Evolutionary conservation across 2,329 filamentous ascomycete genomes (phyloP).

Genomic region (Neonectria magnoliae): DNA sequence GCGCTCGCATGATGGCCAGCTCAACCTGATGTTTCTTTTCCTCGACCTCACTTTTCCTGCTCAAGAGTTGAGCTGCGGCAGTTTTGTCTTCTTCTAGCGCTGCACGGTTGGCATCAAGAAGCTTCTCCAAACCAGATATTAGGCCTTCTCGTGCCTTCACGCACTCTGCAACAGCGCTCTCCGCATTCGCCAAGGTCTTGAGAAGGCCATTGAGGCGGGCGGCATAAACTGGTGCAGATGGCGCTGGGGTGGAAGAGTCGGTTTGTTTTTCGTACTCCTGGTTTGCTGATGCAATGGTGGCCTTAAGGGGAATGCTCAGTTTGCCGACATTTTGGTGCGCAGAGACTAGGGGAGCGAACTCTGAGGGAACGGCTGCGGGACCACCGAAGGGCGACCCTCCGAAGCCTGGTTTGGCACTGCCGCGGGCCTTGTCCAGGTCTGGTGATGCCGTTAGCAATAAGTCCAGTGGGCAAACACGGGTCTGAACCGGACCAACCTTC

Average conservation of each 20-base stretch:
- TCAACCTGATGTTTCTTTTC: constrained; percentile 89
- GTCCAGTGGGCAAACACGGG: neutral
- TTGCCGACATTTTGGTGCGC: constrained; percentile 80
- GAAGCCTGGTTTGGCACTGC: constrained; percentile 61
- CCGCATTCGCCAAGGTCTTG: constrained; percentile 86
- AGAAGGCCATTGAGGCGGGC: constrained; percentile 89
- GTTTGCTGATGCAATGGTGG: constrained; percentile 75
- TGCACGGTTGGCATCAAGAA: constrained; percentile 77
- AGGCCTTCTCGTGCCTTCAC: constrained; percentile 85
- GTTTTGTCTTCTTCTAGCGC: constrained; percentile 76
- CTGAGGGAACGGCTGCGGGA: constrained; percentile 72
- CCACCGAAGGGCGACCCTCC: constrained; percentile 68
- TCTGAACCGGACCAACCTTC: constrained; percentile 65
- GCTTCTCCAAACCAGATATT: constrained; percentile 82
- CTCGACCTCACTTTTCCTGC: constrained; percentile 78
- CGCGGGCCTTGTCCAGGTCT: constrained; percentile 72
- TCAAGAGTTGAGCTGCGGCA: constrained; percentile 69
- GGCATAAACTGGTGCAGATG: constrained; percentile 89
- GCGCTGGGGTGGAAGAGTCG: constrained; percentile 73
- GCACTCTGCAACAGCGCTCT: constrained; percentile 87
- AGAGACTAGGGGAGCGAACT: constrained; percentile 79
- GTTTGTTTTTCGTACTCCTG: constrained; percentile 87
- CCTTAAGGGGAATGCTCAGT: constrained; percentile 73
- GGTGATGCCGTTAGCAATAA: constrained; percentile 29
- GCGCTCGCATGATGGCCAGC: constrained; percentile 86